Evolutionary conservation across 352 stramenopile genomes (phyloP), one percentile per base, ranked within the genome.

Genomic region (Phytopythium litorale): DNA sequence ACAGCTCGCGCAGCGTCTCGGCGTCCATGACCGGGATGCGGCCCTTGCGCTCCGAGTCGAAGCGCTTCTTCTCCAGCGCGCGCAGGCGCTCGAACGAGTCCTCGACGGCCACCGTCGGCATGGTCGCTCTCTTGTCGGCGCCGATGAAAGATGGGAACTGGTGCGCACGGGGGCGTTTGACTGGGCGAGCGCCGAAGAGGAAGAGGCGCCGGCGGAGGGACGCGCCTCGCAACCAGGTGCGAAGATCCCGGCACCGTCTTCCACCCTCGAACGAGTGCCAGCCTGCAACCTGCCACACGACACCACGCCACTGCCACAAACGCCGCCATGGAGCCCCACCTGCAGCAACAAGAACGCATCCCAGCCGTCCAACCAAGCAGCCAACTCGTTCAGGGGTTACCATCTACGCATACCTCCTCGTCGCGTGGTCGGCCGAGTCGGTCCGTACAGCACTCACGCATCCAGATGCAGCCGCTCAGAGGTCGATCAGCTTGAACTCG

Each of bases 1-100:
- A 97, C 32, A 96, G 75, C 64, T 91, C 72, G 9, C 75, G 66
- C 30, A 98, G 73, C 28, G 90, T 94, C 63, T 87, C 88, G 23
- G 78, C 81, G 54, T 94, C 87, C 92, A 98, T 98, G 56, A 93
- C 69, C 28, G 91, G 89, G 23, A 97, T 72, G 13, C 75, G 67
- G 18, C 82, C 84, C 62, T 84, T 92, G 57, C 74, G 79, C 45
- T 87, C 79, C 5, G 78, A 61, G 13, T 81, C 68, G 61, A 91
- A 90, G 21, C 81, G 75, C 63, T 88, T 73, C 68, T 84, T 85
- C 70, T 92, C 84, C 38, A 83, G 71, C 67, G 83, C 73, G 33
- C 81, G 81, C 60, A 93, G 65, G 32, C 78, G 67, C 28, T 85
- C 72, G 19, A 84, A 80, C 58, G 79, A 67, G 48, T 68, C 73